These are phyloP conservation scores for Fusarium paranaense DNA, from an alignment of 2,329 filamentous ascomycete species.

Conservation along the genomic window DNA sequence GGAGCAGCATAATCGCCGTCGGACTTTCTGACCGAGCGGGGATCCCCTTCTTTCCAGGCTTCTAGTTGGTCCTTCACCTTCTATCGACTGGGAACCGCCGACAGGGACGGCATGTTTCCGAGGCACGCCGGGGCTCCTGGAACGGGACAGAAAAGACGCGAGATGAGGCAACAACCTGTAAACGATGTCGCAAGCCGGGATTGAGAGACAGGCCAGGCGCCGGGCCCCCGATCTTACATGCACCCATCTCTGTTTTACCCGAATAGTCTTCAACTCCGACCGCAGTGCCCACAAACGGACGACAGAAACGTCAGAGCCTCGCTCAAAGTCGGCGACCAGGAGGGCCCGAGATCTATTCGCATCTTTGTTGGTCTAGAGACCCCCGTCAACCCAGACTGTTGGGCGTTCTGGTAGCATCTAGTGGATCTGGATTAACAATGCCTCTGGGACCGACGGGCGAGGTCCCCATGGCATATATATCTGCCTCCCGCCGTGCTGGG, in stretches of 20 bases:
- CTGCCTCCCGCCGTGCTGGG: background rate
- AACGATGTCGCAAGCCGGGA: constrained; percentile 9
- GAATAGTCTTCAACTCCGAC: background rate
- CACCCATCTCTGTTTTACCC: constrained; percentile 14
- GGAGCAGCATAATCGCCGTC: constrained; percentile 22
- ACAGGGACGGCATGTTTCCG: background rate
- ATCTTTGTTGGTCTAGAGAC: constrained; percentile 7
- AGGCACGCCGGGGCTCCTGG: background rate
- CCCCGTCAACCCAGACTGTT: constrained; percentile 1
- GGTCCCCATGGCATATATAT: constrained; percentile 25
- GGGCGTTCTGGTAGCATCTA: constrained; percentile 3
- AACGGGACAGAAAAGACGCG: constrained; percentile 11
- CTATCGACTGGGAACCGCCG: constrained; percentile 7
- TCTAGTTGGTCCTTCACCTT: constrained; percentile 1
- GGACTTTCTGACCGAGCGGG: constrained; percentile 19
- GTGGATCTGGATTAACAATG: constrained; percentile 26
- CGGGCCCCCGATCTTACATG: constrained; percentile 28
- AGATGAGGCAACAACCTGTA: constrained; percentile 23
- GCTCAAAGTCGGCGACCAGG: constrained; percentile 13
- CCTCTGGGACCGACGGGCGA: background rate
- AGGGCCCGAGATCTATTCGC: constrained; percentile 11
- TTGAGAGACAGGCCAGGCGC: constrained; percentile 15
- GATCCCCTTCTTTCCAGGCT: background rate
- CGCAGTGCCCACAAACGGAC: background rate
- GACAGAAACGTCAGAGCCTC: constrained; percentile 11